Percentiles rank a stretch among this genome's conserved stretches.
These are phyloP conservation scores for Botrytis galanthina DNA, from an alignment of 2,329 filamentous ascomycete genomes.

Conservation along the genomic window DNA sequence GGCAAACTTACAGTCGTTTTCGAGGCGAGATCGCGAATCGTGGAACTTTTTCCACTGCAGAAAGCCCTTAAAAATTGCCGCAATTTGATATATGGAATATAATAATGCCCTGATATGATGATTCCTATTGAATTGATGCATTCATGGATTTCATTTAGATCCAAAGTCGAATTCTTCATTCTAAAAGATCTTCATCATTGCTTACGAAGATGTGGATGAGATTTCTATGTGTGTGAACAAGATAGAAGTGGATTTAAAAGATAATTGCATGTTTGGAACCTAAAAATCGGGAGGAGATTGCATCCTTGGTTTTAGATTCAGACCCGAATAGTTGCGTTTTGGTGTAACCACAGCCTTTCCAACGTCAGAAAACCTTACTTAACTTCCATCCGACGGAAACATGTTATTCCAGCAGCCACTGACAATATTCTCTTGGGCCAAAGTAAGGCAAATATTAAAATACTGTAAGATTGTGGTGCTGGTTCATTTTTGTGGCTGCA, in stretches of 20 bases:
- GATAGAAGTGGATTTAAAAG: rapidly evolving
- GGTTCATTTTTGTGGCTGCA: background rate
- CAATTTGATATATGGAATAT: background rate
- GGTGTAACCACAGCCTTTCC: background rate
- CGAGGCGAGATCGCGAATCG: background rate
- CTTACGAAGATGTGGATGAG: background rate
- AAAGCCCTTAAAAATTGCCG: rapidly evolving
- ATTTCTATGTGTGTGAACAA: background rate
- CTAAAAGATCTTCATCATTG: background rate
- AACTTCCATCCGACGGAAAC: rapidly evolving
- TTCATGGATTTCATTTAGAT: background rate
- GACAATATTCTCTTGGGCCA: rapidly evolving
- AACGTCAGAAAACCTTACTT: rapidly evolving
- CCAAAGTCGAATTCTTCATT: background rate
- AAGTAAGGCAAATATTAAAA: background rate
- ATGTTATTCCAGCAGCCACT: background rate
- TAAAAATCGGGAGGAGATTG: background rate
- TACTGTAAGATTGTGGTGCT: background rate
- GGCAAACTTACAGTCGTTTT: background rate
- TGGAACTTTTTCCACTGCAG: no score
- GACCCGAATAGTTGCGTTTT: background rate
- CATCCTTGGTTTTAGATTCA: background rate
- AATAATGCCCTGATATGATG: background rate
- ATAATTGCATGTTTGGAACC: rapidly evolving
- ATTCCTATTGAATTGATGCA: background rate